These are phyloP conservation scores for Blastocrithidia nonstop DNA, from an alignment of 208 protist genomes.

Conservation along the genomic window DNA sequence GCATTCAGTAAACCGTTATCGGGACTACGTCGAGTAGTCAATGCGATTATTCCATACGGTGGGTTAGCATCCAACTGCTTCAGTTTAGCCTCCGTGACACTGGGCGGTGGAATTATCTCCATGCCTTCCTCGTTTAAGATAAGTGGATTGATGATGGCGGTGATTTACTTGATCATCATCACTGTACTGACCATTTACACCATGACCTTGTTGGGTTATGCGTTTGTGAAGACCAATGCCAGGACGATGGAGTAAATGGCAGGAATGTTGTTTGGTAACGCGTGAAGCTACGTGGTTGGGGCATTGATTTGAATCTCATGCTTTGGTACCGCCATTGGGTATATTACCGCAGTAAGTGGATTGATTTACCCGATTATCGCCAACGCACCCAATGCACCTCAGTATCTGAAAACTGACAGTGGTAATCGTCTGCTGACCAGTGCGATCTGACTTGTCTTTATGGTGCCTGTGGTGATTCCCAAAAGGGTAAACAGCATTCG, in stretches of 20 bases:
- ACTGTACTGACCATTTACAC: slow-evolving; percentile 34
- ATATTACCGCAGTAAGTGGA: slow-evolving; percentile 49
- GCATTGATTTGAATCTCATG: slow-evolving; percentile 38
- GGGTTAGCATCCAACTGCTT: slow-evolving; percentile 21
- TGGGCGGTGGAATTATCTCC: slow-evolving; percentile 49
- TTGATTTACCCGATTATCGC: slow-evolving; percentile 36
- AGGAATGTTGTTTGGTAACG: slow-evolving; percentile 18
- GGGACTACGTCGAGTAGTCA: too few relatives aligned
- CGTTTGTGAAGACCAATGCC: slow-evolving; percentile 31
- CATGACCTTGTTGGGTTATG: slow-evolving; percentile 26
- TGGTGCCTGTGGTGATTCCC: slow-evolving; percentile 42
- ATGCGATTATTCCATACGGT: slow-evolving; percentile 22
- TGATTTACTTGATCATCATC: slow-evolving; percentile 45
- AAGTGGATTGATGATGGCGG: slow-evolving; percentile 27
- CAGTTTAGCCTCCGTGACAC: slow-evolving; percentile 34
- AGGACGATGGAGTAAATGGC: slow-evolving; percentile 33
- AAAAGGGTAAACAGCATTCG: slow-evolving; percentile 46
- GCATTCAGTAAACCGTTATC: too few relatives aligned
- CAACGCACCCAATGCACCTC: slow-evolving; percentile 10
- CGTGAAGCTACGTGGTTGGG: slow-evolving; percentile 50
- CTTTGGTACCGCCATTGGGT: slow-evolving; percentile 47
- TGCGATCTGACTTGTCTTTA: slow-evolving; percentile 25
- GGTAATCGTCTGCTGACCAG: slow-evolving; percentile 23
- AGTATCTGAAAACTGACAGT: slow-evolving; percentile 16
- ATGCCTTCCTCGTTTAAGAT: slow-evolving; percentile 40